Evolutionary conservation across 2,329 filamentous ascomycete species (phyloP).

Genomic region (Dothidotthia symphoricarpi): DNA sequence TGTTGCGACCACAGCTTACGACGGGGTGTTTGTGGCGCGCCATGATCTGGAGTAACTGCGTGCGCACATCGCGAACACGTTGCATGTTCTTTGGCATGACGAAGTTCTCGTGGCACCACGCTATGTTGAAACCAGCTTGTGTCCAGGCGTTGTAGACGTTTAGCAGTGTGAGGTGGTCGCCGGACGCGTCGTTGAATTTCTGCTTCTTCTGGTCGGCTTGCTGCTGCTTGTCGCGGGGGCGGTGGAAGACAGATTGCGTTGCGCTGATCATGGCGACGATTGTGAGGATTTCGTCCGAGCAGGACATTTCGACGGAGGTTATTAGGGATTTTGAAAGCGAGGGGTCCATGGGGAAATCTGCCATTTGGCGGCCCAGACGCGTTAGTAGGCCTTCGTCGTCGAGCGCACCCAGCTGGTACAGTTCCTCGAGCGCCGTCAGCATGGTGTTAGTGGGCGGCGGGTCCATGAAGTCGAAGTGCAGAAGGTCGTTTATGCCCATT

Average conservation of each 20-base stretch:
- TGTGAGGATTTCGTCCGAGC: conserved; percentile 88
- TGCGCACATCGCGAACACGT: conserved; percentile 85
- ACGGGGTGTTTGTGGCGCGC: conserved; percentile 81
- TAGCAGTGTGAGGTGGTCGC: conserved; percentile 89
- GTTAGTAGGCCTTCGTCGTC: conserved; percentile 95
- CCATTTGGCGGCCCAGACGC: conserved; percentile 91
- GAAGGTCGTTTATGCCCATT: conserved; percentile 96
- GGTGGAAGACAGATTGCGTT: conserved; percentile 83
- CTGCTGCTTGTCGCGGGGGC: conserved; percentile 94
- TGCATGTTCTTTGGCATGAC: conserved; percentile 89
- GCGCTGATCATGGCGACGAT: conserved; percentile 73
- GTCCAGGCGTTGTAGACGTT: conserved; percentile 99
- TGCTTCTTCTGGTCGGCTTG: conserved; percentile 97
- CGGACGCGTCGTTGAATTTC: conserved; percentile 93
- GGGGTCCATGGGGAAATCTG: conserved; percentile 97
- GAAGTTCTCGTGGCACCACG: conserved; percentile 98
- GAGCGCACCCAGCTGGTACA: conserved; percentile 86
- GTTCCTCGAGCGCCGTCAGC: conserved; percentile 90
- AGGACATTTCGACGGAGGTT: conserved; percentile 78
- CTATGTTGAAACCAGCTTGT: conserved; percentile 71
- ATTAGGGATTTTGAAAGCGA: conserved; percentile 88
- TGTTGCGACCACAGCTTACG: conserved; percentile 82
- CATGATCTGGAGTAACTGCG: conserved; percentile 93
- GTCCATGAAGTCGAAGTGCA: conserved; percentile 99
- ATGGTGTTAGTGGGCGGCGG: conserved; percentile 96